Conservation (phyloP, 306 rosid species). For the Mucuna pruriens region DNA sequence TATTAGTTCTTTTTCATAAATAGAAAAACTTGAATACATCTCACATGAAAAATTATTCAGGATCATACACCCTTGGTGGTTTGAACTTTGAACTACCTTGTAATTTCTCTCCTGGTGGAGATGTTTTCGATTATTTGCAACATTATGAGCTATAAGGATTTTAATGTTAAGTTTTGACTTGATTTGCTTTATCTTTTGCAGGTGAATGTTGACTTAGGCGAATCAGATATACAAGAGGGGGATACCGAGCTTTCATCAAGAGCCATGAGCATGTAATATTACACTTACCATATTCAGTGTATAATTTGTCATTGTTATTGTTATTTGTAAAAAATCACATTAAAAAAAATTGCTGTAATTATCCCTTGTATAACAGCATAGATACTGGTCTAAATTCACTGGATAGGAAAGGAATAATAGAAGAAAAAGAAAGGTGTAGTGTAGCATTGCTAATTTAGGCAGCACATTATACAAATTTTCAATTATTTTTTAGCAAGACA, state of each 20-base stretch:
- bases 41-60: no score
- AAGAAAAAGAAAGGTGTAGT: slow-evolving; percentile 41
- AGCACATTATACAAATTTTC: slow-evolving; percentile 44
- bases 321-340: slow-evolving; percentile 63
- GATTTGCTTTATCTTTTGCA: slow-evolving; percentile 37
- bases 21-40: no score
- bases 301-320: slow-evolving; percentile 43
- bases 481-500: slow-evolving; percentile 27
- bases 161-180: not conserved
- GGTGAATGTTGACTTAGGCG: slow-evolving; percentile 56
- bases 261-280: slow-evolving; percentile 82
- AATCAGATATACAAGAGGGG: slow-evolving; percentile 67
- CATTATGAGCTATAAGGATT: slow-evolving; percentile 8
- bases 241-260: slow-evolving; percentile 82
- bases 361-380: slow-evolving; percentile 55
- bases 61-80: no score
- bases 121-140: not conserved
- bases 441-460: slow-evolving; percentile 59
- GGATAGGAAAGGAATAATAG: slow-evolving; percentile 45
- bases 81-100: no score
- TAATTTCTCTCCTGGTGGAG: no score
- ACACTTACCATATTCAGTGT: slow-evolving; percentile 41
- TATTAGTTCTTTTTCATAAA: no score
- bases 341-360: slow-evolving; percentile 53
- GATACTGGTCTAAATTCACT: slow-evolving; percentile 47